These are phyloP conservation scores for Phytophthora agathidicida DNA, from an alignment of 352 stramenopile species.

Conservation along the genomic window DNA sequence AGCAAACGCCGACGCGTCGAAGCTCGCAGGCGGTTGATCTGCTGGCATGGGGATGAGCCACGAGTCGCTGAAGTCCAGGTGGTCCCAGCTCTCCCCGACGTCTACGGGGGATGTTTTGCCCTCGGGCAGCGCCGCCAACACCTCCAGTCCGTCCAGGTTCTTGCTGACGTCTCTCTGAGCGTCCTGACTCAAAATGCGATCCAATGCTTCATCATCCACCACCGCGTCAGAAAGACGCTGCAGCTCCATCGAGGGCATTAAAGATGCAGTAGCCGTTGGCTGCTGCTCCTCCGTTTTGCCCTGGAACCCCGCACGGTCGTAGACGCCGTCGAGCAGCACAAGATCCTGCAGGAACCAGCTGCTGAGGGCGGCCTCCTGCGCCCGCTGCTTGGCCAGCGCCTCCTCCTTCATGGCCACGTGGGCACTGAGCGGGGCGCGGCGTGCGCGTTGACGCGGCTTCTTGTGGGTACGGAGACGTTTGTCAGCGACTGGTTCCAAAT, in stretches of 20 bases:
- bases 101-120: constrained; percentile 49
- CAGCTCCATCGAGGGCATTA: background rate
- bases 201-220: constrained; percentile 27
- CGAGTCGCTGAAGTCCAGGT: constrained; percentile 32
- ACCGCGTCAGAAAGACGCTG: background rate
- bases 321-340: constrained; percentile 34
- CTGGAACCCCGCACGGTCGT: constrained; percentile 19
- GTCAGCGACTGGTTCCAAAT: constrained; percentile 5
- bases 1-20: constrained; percentile 24
- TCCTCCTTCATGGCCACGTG: constrained; percentile 52
- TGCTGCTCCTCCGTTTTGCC: constrained; percentile 1
- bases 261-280: background rate
- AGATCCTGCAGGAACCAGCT: constrained; percentile 39
- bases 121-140: constrained; percentile 17
- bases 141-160: constrained; percentile 28
- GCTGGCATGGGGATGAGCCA: constrained; percentile 24
- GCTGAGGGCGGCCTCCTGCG: constrained; percentile 11
- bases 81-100: constrained; percentile 40
- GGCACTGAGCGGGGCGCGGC: constrained; percentile 38
- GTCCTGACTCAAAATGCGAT: constrained; percentile 17
- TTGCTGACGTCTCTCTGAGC: constrained; percentile 21
- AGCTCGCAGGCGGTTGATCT: constrained; percentile 23
- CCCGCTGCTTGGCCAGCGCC: constrained; percentile 23
- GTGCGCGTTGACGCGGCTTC: constrained; percentile 21
- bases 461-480: constrained; percentile 23